Conservation (phyloP, 139 green algal species). For the Mesostigma viride region DNA sequence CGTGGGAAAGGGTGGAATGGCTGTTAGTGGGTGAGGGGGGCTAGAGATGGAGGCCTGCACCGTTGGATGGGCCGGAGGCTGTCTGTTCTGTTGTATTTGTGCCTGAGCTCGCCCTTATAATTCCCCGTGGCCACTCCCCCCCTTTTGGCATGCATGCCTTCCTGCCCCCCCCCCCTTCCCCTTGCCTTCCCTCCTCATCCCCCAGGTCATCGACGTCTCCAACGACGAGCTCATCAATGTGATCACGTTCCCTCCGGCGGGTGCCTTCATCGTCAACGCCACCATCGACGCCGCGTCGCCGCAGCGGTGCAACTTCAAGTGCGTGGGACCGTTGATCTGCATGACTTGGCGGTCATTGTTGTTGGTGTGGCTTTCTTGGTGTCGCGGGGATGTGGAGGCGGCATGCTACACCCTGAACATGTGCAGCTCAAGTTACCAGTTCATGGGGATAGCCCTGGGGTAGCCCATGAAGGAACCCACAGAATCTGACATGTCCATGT, state of each 20-base stretch:
- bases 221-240: slow-evolving; percentile 60
- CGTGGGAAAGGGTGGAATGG: too few species aligned
- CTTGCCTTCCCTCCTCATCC: too few species aligned
- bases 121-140: not conserved
- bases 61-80: too few species aligned
- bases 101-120: too few species aligned
- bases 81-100: too few species aligned
- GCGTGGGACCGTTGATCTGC: not conserved
- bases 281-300: slow-evolving; percentile 32
- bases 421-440: not conserved
- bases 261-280: slow-evolving; percentile 67
- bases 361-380: too few species aligned
- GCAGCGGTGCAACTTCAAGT: slow-evolving; percentile 29
- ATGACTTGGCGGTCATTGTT: not conserved
- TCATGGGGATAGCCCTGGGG: not conserved
- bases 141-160: not conserved
- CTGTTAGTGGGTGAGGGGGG: too few species aligned
- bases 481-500: not conserved
- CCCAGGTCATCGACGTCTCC: slow-evolving; percentile 73
- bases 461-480: slow-evolving; percentile 2
- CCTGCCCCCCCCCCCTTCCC: too few species aligned
- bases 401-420: too few species aligned
- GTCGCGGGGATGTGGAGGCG: too few species aligned
- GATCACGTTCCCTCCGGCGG: slow-evolving; percentile 73
- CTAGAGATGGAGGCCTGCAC: too few species aligned